A percentile compares a stretch with the other conserved stretches of the same genome.
Evolutionary conservation across 345 rosid genomes (phyloP).

Genomic region (Brassica napus): DNA sequence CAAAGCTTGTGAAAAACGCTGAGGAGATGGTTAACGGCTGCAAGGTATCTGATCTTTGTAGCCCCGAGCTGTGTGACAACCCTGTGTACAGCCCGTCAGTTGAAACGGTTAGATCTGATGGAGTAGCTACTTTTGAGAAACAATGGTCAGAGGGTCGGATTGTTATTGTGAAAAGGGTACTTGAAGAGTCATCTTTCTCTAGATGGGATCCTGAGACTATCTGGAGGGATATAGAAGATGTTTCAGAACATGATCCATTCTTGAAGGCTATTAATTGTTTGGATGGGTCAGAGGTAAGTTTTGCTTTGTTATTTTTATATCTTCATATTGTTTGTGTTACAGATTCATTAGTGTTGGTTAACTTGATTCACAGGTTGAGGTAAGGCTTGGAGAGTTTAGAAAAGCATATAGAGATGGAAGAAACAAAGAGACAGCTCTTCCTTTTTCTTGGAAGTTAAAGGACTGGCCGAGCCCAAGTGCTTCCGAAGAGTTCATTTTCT

Average conservation of each 20-base stretch:
- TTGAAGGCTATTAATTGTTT: conserved; percentile 81
- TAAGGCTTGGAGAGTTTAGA: conserved; percentile 68
- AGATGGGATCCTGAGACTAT: conserved; percentile 83
- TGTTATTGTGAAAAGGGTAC: conserved; percentile 63
- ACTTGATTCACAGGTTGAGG: conserved; percentile 61
- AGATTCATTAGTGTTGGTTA: conserved; percentile 24
- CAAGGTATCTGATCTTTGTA: conserved; percentile 50
- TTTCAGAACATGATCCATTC: conserved; percentile 56
- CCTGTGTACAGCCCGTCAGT: conserved; percentile 64
- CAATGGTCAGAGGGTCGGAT: conserved; percentile 85
- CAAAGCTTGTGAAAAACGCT: conserved; percentile 87
- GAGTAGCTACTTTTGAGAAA: conserved; percentile 64
- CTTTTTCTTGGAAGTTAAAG: conserved; percentile 69
- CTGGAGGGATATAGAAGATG: conserved; percentile 74
- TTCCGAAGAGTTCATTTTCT: conserved; percentile 84
- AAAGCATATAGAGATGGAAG: conserved; percentile 72
- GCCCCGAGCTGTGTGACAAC: conserved; percentile 46
- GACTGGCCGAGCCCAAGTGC: conserved; percentile 97
- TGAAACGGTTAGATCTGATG: conserved; percentile 55
- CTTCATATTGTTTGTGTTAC: conserved; percentile 31
- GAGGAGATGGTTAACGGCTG: conserved; percentile 96
- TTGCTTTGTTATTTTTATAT: conserved; percentile 10
- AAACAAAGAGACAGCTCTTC: conserved; percentile 49
- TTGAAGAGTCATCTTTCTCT: conserved; percentile 59
- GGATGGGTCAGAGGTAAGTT: conserved; percentile 71